Evolutionary conservation across 176 grass and related monocot genomes (phyloP).

Genomic region (Phoenix dactylifera): DNA sequence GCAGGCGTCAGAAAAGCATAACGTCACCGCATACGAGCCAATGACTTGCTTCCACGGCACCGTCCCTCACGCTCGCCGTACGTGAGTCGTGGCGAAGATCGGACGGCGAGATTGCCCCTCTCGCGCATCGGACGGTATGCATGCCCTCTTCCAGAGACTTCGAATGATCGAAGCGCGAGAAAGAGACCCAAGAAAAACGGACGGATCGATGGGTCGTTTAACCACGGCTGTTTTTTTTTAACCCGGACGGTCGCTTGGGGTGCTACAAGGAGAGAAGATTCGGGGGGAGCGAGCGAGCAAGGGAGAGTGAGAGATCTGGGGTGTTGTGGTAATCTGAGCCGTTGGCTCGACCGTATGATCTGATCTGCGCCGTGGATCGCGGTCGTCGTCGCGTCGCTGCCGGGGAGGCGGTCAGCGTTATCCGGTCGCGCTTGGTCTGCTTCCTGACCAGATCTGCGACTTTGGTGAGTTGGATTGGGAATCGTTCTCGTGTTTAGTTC

Average conservation of each 20-base stretch:
- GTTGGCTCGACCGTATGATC: constrained; percentile 29
- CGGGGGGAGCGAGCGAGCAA: constrained; percentile 1
- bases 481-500: not conserved
- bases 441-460: constrained; percentile 23
- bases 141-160: not conserved
- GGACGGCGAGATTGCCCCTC: too few species aligned
- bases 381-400: not conserved
- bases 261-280: constrained; percentile 22
- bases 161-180: constrained; percentile 16
- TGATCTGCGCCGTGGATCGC: constrained; percentile 23
- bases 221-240: constrained; percentile 47
- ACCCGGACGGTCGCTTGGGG: constrained; percentile 28
- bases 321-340: constrained; percentile 18
- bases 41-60: not conserved
- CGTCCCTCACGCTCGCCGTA: not conserved
- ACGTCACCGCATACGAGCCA: constrained; percentile 15
- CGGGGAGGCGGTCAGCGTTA: constrained; percentile 23
- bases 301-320: not conserved
- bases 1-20: not conserved
- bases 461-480: constrained; percentile 26
- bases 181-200: not conserved
- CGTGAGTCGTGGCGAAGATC: constrained; percentile 15
- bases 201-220: not conserved
- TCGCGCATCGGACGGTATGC: not conserved
- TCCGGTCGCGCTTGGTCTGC: not conserved